Percentiles rank a stretch among this genome's conserved stretches.
Evolutionary conservation across 768 basidiomycete species (phyloP).

Genomic region (Pulveroboletus sp.): DNA sequence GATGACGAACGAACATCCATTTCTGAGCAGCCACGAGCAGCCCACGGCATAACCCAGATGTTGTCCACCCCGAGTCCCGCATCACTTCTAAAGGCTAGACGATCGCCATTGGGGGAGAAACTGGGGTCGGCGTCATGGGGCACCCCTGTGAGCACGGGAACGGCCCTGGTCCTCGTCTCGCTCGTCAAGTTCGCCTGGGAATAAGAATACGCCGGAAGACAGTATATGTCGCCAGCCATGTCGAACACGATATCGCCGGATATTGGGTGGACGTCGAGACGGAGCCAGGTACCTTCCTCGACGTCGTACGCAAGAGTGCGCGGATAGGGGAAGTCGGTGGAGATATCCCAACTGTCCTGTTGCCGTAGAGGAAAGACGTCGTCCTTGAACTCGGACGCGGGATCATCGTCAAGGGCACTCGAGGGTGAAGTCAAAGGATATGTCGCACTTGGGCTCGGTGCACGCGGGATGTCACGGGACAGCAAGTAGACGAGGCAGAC

Average conservation of each 20-base stretch:
- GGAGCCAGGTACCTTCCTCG: conserved; percentile 69
- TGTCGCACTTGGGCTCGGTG: background rate
- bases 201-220: conserved; percentile 47
- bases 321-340: conserved; percentile 67
- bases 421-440: conserved; percentile 5
- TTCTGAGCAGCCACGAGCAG: conserved; percentile 45
- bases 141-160: conserved; percentile 57
- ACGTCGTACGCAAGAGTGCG: conserved; percentile 65
- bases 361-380: conserved; percentile 61
- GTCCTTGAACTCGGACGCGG: conserved; percentile 43
- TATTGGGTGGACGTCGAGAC: conserved; percentile 66
- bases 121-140: conserved; percentile 70
- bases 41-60: conserved; percentile 67
- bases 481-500: conserved; percentile 19
- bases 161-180: conserved; percentile 38
- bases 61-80: conserved; percentile 71
- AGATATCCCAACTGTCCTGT: conserved; percentile 61
- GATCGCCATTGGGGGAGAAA: conserved; percentile 63
- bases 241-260: conserved; percentile 71
- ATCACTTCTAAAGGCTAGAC: conserved; percentile 67
- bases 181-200: conserved; percentile 23
- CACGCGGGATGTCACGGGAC: conserved; percentile 5
- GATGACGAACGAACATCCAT: conserved; percentile 48
- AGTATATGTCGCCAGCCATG: conserved; percentile 72
- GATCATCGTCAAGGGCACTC: conserved; percentile 24